Evolutionary conservation across 1,284 basidiomycete genomes (phyloP).

Genomic region (Leucoagaricus sp.): DNA sequence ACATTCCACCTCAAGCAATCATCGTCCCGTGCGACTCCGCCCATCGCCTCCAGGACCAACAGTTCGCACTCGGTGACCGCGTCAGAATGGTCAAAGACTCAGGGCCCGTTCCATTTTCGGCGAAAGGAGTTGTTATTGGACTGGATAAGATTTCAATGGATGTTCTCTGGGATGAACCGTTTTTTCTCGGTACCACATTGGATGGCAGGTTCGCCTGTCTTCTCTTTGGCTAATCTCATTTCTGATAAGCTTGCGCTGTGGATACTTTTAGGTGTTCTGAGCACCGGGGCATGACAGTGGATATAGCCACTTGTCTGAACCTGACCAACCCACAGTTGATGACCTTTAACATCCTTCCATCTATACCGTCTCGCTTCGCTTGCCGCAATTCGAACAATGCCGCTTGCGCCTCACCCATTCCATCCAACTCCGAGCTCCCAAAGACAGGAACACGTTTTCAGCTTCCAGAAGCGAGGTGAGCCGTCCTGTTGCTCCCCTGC

Average conservation of each 20-base stretch:
- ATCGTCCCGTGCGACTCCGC: conserved; percentile 91
- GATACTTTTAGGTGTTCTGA: conserved; percentile 64
- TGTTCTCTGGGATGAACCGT: conserved; percentile 93
- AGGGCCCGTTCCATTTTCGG: conserved; percentile 87
- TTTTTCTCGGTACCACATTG: conserved; percentile 90
- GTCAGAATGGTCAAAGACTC: conserved; percentile 96
- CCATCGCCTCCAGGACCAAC: conserved; percentile 89
- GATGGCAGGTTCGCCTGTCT: conserved; percentile 79
- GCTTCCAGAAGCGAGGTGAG: no score
- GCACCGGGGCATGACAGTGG: conserved; percentile 86
- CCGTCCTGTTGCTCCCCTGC: no score
- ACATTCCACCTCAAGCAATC: conserved; percentile 91
- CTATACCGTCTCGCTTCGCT: no score
- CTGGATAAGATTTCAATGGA: conserved; percentile 88
- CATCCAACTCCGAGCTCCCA: no score
- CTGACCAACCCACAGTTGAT: conserved; percentile 81
- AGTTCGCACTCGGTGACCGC: conserved; percentile 90
- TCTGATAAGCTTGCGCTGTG: background rate
- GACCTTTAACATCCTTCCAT: conserved; percentile 55
- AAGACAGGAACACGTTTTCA: no score
- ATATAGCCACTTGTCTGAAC: conserved; percentile 86
- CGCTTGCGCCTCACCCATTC: no score
- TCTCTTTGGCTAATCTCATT: no score
- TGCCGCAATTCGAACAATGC: no score
- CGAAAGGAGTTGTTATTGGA: conserved; percentile 93